phyloP scores from a whole-genome alignment of 805 yeast species.

The Metschnikowia reukaufii region DNA sequence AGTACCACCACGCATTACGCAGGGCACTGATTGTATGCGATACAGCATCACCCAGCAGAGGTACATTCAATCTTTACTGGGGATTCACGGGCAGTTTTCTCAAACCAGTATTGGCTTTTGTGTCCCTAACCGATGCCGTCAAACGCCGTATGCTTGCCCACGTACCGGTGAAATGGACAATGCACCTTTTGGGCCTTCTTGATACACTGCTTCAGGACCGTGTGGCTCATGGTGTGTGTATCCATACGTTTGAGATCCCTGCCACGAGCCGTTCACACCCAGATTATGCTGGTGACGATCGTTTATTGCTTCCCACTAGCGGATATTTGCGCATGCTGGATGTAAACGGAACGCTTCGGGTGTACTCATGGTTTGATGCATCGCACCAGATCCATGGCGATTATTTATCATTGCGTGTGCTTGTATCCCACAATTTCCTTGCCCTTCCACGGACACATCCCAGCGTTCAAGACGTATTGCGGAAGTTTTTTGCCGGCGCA shows the following conservation, averaged over 20 bases:
- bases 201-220: slow-evolving; percentile 21
- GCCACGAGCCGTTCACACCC: slow-evolving; percentile 31
- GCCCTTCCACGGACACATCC: slow-evolving; percentile 25
- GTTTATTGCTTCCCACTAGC: slow-evolving; percentile 11
- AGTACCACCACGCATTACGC: slow-evolving; percentile 33
- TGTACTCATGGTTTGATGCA: slow-evolving; percentile 20
- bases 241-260: slow-evolving; percentile 27
- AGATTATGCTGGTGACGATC: slow-evolving; percentile 16
- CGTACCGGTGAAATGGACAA: slow-evolving; percentile 20
- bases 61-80: slow-evolving; percentile 32
- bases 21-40: slow-evolving; percentile 27
- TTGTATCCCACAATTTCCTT: slow-evolving; percentile 15
- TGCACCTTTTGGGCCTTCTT: slow-evolving; percentile 15
- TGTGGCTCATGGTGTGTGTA: slow-evolving; percentile 27
- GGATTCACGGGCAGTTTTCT: slow-evolving; percentile 34
- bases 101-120: slow-evolving; percentile 27
- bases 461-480: slow-evolving; percentile 25
- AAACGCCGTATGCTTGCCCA: slow-evolving; percentile 20
- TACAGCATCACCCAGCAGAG: slow-evolving; percentile 9
- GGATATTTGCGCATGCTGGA: slow-evolving; percentile 14
- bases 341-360: slow-evolving; percentile 5
- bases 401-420: slow-evolving; percentile 13
- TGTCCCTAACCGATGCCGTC: slow-evolving; percentile 25
- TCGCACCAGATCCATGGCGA: slow-evolving; percentile 17
- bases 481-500: slow-evolving; percentile 21